Conservation (phyloP, 805 yeast genomes). For the Barnettozyma pratensis region DNA sequence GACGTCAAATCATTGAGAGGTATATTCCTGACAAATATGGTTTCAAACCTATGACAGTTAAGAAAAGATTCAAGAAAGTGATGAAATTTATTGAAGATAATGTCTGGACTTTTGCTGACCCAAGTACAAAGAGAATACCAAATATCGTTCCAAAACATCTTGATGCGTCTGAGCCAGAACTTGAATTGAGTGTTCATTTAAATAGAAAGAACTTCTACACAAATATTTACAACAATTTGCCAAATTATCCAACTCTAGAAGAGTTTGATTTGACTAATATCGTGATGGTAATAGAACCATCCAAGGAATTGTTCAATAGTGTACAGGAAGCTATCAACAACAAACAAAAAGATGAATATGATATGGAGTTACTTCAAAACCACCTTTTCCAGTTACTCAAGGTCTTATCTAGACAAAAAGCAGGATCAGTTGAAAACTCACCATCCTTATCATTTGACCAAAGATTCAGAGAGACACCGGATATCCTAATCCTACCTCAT, state of each 20-base stretch:
- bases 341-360: conserved; percentile 36
- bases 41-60: conserved; percentile 20
- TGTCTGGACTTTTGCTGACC: conserved; percentile 1
- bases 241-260: conserved; percentile 27
- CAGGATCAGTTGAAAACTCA: neutral
- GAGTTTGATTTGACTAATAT: conserved; percentile 34
- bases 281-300: conserved; percentile 59
- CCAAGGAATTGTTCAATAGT: conserved; percentile 18
- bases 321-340: conserved; percentile 21
- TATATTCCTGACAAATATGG: conserved; percentile 17
- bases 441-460: conserved; percentile 8
- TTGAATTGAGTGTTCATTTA: conserved; percentile 13
- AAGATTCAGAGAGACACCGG: conserved; percentile 16
- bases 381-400: conserved; percentile 26
- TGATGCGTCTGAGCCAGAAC: neutral
- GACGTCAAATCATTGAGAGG: conserved; percentile 14
- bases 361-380: conserved; percentile 48
- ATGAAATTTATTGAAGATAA: conserved; percentile 1
- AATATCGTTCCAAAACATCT: neutral
- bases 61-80: conserved; percentile 17
- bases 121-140: neutral
- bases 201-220: conserved; percentile 16
- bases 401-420: conserved; percentile 13
- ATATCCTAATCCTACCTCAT: conserved; percentile 42
- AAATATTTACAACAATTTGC: conserved; percentile 35